Conservation (phyloP, 2,329 filamentous ascomycete genomes). For the Ciborinia camelliae region DNA sequence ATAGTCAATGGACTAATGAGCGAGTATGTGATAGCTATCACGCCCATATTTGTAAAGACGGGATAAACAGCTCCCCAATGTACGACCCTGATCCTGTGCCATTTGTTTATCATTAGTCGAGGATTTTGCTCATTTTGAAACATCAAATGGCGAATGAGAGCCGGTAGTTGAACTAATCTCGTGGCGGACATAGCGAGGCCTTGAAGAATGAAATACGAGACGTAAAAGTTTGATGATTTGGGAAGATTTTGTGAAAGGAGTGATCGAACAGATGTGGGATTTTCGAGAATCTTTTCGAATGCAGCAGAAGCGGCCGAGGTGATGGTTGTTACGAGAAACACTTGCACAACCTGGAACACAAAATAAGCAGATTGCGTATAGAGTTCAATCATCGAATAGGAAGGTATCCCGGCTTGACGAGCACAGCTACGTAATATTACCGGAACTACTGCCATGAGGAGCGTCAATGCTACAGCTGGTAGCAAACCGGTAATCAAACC, state of each 20-base stretch:
- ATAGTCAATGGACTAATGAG: constrained; percentile 64
- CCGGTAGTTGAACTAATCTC: constrained; percentile 55
- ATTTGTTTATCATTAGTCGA: constrained; percentile 56
- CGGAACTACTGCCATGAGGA: constrained; percentile 59
- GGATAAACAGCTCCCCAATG: constrained; percentile 60
- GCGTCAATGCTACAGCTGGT: constrained; percentile 55
- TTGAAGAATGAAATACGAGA: constrained; percentile 65
- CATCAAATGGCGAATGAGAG: constrained; percentile 54
- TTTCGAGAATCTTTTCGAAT: constrained; percentile 47
- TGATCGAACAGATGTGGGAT: constrained; percentile 47
- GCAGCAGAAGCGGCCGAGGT: constrained; percentile 58
- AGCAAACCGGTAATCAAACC: constrained; percentile 62
- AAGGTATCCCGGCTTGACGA: constrained; percentile 56
- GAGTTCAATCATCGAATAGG: constrained; percentile 56
- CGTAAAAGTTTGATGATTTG: constrained; percentile 63
- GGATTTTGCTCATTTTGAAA: constrained; percentile 59
- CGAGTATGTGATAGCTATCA: constrained; percentile 59
- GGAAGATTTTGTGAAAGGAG: constrained; percentile 57
- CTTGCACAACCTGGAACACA: constrained; percentile 60
- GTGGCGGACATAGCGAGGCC: constrained; percentile 60
- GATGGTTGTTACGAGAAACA: constrained; percentile 65
- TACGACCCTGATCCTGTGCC: constrained; percentile 50
- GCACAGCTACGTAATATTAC: constrained; percentile 60
- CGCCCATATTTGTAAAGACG: constrained; percentile 43
- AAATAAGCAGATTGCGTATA: constrained; percentile 64